Evolutionary conservation across 2,329 filamentous ascomycete species (phyloP).

Genomic region (Neophaeococcomyces mojaviensis): DNA sequence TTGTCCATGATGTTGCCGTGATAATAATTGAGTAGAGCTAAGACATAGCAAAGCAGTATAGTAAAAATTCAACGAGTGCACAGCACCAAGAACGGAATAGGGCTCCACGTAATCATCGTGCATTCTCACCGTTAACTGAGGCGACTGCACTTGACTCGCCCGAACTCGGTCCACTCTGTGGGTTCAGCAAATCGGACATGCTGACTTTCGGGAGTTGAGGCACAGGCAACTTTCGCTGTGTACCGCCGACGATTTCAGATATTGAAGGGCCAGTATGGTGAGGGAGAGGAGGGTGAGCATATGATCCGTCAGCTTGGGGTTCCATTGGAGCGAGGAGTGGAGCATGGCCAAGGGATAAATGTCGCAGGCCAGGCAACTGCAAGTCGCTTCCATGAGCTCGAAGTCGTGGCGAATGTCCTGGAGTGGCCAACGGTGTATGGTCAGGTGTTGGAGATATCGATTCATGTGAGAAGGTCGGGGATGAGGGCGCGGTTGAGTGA

Average conservation of each 20-base stretch:
- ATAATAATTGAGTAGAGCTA: too few relatives aligned
- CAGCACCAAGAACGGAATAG: neutral
- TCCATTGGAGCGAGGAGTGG: conserved; percentile 67
- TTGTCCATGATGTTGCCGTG: too few relatives aligned
- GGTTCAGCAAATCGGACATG: conserved; percentile 73
- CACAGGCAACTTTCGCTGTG: conserved; percentile 82
- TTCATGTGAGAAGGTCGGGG: conserved; percentile 92
- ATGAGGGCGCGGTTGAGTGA: conserved; percentile 90
- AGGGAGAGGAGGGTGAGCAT: conserved; percentile 45
- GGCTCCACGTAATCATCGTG: neutral
- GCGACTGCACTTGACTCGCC: conserved; percentile 70
- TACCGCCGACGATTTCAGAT: conserved; percentile 88
- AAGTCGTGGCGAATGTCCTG: conserved; percentile 86
- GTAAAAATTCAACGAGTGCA: neutral
- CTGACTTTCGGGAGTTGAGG: conserved; percentile 82
- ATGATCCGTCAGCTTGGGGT: conserved; percentile 53
- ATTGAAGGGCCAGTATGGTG: conserved; percentile 66
- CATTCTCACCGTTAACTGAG: conserved; percentile 61
- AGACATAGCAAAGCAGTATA: too few relatives aligned
- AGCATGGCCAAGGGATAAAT: conserved; percentile 58
- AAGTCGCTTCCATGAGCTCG: conserved; percentile 69
- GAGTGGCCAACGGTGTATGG: conserved; percentile 95
- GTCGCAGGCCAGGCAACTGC: conserved; percentile 79
- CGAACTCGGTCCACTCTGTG: conserved; percentile 59
- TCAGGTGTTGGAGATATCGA: conserved; percentile 92